A percentile compares a stretch with the other conserved stretches of the same genome.
phyloP scores from a whole-genome alignment of 2,329 filamentous ascomycete genomes.

The Claviceps pusilla region DNA sequence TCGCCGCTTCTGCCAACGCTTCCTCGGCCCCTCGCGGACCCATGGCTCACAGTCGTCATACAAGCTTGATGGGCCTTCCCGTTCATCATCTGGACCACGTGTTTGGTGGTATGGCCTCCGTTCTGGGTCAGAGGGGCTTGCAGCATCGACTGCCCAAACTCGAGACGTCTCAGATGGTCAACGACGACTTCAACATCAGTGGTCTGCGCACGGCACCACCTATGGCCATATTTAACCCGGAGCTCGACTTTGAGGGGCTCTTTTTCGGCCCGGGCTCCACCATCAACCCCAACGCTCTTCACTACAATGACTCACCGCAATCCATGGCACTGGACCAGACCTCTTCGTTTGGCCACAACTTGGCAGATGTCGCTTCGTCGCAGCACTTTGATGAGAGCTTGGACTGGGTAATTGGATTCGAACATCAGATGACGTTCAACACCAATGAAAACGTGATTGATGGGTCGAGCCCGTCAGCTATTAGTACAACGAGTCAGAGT shows the following conservation, averaged over 20 bases:
- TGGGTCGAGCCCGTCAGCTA: conserved; percentile 86
- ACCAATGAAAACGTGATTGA: conserved; percentile 70
- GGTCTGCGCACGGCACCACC: conserved; percentile 67
- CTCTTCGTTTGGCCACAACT: conserved; percentile 43
- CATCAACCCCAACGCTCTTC: conserved; percentile 59
- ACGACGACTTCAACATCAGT: conserved; percentile 43
- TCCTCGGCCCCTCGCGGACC: conserved; percentile 28
- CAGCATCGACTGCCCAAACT: conserved; percentile 63
- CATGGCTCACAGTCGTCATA: conserved; percentile 53
- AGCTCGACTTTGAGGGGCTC: conserved; percentile 33
- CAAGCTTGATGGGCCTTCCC: conserved; percentile 56
- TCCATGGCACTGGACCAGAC: conserved; percentile 47
- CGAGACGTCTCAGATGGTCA: conserved; percentile 58
- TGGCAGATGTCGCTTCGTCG: conserved; percentile 41
- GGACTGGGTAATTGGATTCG: conserved; percentile 70
- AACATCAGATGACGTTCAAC: conserved; percentile 58
- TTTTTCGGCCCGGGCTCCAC: conserved; percentile 55
- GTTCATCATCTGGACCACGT: conserved; percentile 44
- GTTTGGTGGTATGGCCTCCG: conserved; percentile 58
- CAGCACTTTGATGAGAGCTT: conserved; percentile 62
- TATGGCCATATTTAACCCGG: conserved; percentile 44
- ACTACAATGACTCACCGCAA: conserved; percentile 68
- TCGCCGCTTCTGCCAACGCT: conserved; percentile 41
- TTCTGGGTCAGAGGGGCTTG: conserved; percentile 50
- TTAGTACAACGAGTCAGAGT: conserved; percentile 87